Conservation (phyloP, 192 early-diverging fungal species). For the Backusella morwellensis region DNA sequence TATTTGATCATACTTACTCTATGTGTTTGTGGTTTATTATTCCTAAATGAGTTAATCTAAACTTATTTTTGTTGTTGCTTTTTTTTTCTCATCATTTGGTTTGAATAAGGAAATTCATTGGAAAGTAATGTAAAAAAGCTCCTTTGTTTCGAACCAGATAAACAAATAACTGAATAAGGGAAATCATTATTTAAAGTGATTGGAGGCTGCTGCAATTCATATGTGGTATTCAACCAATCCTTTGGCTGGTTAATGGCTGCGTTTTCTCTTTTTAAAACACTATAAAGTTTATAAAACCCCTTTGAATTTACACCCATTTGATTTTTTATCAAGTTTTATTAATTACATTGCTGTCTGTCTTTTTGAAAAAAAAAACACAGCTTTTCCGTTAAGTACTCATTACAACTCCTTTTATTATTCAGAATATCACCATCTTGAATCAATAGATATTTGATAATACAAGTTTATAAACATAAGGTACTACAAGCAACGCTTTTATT, state of each 20-base stretch:
- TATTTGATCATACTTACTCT: not conserved
- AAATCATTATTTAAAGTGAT: not conserved
- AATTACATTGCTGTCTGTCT: too few species aligned
- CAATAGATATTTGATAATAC: too few species aligned
- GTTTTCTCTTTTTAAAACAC: not conserved
- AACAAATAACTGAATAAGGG: not conserved
- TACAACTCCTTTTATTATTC: too few species aligned
- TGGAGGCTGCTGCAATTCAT: not conserved
- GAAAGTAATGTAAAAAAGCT: not conserved
- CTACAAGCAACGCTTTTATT: too few species aligned
- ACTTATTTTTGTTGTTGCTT: not conserved
- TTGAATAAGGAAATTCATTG: not conserved
- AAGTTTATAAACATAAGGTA: too few species aligned
- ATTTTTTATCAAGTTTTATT: too few species aligned
- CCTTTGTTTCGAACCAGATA: not conserved
- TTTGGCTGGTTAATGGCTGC: slow-evolving; percentile 43
- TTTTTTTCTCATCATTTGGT: not conserved
- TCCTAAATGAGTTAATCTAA: not conserved
- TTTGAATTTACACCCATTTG: too few species aligned
- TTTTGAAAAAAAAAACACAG: too few species aligned
- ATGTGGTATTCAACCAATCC: slow-evolving; percentile 48
- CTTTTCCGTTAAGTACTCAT: too few species aligned
- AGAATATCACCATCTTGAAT: too few species aligned
- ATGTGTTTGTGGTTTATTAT: not conserved
- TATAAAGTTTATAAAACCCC: too few species aligned